Base-by-base conservation (phyloP, 768 basidiomycete genomes). In the Lentinula sp. region DNA sequence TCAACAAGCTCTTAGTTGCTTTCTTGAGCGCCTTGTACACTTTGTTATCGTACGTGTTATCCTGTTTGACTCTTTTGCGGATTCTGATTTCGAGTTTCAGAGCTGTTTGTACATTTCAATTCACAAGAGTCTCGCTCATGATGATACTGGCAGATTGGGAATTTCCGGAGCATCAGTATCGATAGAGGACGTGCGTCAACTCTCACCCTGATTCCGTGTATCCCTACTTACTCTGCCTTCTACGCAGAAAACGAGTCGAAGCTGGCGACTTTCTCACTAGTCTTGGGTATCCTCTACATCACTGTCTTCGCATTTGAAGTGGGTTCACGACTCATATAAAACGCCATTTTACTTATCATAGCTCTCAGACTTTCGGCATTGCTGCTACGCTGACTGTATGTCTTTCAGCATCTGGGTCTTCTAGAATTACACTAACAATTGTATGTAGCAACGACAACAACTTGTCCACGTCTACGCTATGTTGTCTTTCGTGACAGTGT, bases 261-360 rank as follows among this genome's bases (percentile, higher is more conserved):
- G 68, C 74, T 91, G 2, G 82, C 77, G 0, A 76, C 78, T 1
- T 74, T 88, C 59, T 79, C 82, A 7, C 78, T 90, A 39, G 79
- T 81, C 2, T 75, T 91, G 57, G 90, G 88, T 2, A 74, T 77
- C 6, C 52, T 89, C 45, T 88, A 84, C 69, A 77, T 81, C 57
- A 72, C 69, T 0, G 74, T 81, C 7, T 76, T 78, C 28, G 75
- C 67, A 1, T 83, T 90, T 46, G 82, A 86, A 64, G 75, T 79
- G 52, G 46, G 69, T 43, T 18, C 35, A 36, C 9, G 12, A 12
- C 28, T 3, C 15, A 49, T 6, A 2, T 23, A 4, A 37, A 35
- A 15, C 10, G 32, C n/a, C 20, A 12, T n/a, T 15, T 50, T 51
- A 6, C 50, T 60, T 5, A 50, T 32, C 20, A 4, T 23, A 13